Evolutionary conservation across 805 yeast species (phyloP).

Genomic region (Cyberlindnera maclurae): DNA sequence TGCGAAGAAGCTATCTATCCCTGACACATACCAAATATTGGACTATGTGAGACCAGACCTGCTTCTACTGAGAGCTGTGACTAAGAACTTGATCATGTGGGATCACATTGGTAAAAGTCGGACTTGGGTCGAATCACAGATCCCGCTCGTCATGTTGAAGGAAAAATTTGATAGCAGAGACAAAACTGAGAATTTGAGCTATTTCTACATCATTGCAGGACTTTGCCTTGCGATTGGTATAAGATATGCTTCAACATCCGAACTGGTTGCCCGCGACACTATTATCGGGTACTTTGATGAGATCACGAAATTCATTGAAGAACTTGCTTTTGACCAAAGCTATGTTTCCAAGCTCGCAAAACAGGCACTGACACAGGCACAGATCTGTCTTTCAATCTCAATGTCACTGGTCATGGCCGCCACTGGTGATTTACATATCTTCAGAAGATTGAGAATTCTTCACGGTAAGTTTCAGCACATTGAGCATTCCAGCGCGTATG

Average conservation of each 20-base stretch:
- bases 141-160: constrained; percentile 41
- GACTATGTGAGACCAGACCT: constrained; percentile 74
- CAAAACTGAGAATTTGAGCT: constrained; percentile 40
- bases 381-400: constrained; percentile 56
- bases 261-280: constrained; percentile 45
- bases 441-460: constrained; percentile 63
- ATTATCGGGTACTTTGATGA: constrained; percentile 37
- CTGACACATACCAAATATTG: constrained; percentile 48
- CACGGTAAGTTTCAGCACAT: constrained; percentile 38
- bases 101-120: constrained; percentile 11
- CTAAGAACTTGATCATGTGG: constrained; percentile 24
- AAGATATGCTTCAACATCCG: constrained; percentile 64
- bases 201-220: constrained; percentile 67
- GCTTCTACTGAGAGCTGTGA: constrained; percentile 55
- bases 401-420: constrained; percentile 80
- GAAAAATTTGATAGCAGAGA: constrained; percentile 19
- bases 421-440: constrained; percentile 75
- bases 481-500: constrained; percentile 37
- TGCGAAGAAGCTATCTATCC: constrained; percentile 56
- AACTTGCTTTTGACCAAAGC: constrained; percentile 21
- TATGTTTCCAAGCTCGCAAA: constrained; percentile 55
- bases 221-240: constrained; percentile 67
- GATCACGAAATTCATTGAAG: constrained; percentile 8
- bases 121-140: constrained; percentile 29
- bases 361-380: constrained; percentile 45